Evolutionary conservation across 495 filamentous ascomycete genomes (phyloP).

Genomic region (Penicillium tannophilum): DNA sequence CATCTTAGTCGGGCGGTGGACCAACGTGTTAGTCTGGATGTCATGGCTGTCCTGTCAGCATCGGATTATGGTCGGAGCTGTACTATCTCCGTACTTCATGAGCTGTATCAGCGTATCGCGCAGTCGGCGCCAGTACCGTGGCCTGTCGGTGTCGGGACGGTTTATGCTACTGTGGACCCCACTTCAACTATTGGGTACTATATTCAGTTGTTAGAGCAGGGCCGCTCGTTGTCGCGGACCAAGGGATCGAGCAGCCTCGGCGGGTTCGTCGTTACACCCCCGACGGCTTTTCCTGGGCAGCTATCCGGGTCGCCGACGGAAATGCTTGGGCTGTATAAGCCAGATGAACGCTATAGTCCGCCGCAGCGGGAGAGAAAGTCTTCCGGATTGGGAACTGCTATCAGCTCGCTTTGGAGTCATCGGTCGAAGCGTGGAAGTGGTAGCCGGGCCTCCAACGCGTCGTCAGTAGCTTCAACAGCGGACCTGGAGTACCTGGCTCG

Average conservation of each 20-base stretch:
- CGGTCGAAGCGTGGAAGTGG: background rate
- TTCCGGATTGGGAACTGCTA: background rate
- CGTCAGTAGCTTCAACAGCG: background rate
- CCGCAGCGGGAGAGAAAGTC: background rate
- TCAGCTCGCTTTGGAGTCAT: background rate
- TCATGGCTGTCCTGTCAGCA: conserved; percentile 37
- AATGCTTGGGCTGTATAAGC: background rate
- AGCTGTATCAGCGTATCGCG: conserved; percentile 39
- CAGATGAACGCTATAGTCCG: background rate
- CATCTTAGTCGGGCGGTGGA: conserved; percentile 42
- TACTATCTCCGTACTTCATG: conserved; percentile 30
- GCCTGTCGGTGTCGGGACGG: conserved; percentile 3
- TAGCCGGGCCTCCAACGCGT: background rate
- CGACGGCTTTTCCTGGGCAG: background rate
- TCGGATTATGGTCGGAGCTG: conserved; percentile 34
- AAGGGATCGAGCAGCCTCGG: background rate
- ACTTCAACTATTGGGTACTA: conserved; percentile 8
- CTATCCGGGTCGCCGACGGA: background rate
- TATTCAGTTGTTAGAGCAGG: conserved; percentile 4
- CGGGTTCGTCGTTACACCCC: background rate
- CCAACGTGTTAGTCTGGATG: conserved; percentile 38
- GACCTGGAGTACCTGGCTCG: background rate
- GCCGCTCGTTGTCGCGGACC: background rate
- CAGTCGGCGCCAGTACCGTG: conserved; percentile 15
- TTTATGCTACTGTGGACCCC: conserved; percentile 11